Percentiles rank a stretch among this genome's conserved stretches.
phyloP scores from a whole-genome alignment of 768 basidiomycete genomes.

The Hemileccinum impolitum region DNA sequence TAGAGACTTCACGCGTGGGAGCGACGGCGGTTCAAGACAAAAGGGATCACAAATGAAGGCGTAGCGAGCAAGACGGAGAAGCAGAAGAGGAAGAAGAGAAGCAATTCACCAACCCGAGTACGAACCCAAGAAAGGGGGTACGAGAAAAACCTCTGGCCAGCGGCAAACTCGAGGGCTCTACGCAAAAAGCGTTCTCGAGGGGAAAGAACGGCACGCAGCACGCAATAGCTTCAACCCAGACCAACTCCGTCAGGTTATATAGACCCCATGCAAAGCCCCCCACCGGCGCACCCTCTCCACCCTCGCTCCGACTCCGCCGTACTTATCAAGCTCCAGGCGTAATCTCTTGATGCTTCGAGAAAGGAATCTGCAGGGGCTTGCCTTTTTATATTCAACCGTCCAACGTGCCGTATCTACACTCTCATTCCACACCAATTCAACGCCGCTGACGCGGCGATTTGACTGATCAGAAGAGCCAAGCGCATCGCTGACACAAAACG shows the following conservation, averaged over 20 bases:
- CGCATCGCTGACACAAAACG: no score
- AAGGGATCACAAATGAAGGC: neutral
- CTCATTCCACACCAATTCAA: no score
- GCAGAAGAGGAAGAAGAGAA: neutral
- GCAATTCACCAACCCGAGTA: neutral
- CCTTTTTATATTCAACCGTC: neutral
- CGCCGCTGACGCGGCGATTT: no score
- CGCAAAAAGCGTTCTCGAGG: no score
- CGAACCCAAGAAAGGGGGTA: neutral
- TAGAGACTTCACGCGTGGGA: neutral
- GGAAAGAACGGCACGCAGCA: neutral
- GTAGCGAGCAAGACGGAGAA: neutral
- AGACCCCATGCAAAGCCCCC: constrained; percentile 3
- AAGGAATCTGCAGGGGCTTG: constrained; percentile 1
- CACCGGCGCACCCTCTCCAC: constrained; percentile 7
- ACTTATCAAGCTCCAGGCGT: constrained; percentile 11
- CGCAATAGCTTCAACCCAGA: neutral
- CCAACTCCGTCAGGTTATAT: constrained; percentile 18
- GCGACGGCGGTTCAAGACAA: neutral
- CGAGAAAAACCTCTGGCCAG: neutral
- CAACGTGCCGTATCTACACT: neutral
- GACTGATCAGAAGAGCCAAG: no score
- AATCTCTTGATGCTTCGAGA: constrained; percentile 13
- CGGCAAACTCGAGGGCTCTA: no score
- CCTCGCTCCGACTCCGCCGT: constrained; percentile 22